Percentiles rank a stretch among this genome's conserved stretches.
These are phyloP conservation scores for Fusarium brevicatenulatum DNA, from an alignment of 2,329 filamentous ascomycete genomes.

Conservation along the genomic window DNA sequence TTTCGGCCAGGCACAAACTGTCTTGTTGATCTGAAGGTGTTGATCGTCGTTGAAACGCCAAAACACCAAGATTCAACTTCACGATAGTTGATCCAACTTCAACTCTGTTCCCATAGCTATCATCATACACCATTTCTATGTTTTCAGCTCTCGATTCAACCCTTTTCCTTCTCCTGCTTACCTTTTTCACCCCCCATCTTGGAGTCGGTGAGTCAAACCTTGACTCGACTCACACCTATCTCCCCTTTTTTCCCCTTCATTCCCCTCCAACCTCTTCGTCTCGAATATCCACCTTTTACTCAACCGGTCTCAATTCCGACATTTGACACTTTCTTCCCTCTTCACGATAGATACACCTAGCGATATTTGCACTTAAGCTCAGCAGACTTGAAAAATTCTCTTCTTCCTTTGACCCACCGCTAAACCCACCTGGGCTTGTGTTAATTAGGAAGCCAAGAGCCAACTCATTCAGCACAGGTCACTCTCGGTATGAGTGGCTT, in stretches of 20 bases:
- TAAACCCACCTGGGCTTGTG: slow-evolving; percentile 26
- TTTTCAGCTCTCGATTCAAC: not conserved
- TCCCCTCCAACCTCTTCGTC: slow-evolving; percentile 34
- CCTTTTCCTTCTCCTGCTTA: not conserved
- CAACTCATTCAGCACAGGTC: slow-evolving; percentile 17
- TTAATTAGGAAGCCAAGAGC: slow-evolving; percentile 37
- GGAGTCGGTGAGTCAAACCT: slow-evolving; percentile 19
- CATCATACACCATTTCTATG: not conserved
- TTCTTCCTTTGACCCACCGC: slow-evolving; percentile 13
- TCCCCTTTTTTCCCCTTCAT: slow-evolving; percentile 4
- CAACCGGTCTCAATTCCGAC: slow-evolving; percentile 25
- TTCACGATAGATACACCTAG: slow-evolving; percentile 15
- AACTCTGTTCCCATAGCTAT: not conserved
- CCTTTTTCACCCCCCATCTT: not conserved
- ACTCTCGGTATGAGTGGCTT: slow-evolving; percentile 30
- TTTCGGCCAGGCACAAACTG: slow-evolving; percentile 24
- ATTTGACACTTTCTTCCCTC: slow-evolving; percentile 19
- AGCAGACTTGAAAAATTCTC: slow-evolving; percentile 40
- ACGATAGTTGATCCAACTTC: slow-evolving; percentile 11
- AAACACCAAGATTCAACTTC: slow-evolving; percentile 24
- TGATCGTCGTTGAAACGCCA: slow-evolving; percentile 13
- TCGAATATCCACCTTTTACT: slow-evolving; percentile 27
- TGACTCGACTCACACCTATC: slow-evolving; percentile 12
- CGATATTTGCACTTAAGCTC: slow-evolving; percentile 27
- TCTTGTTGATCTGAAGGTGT: slow-evolving; percentile 1